Percentiles rank a stretch among this genome's conserved stretches.
phyloP scores from a whole-genome alignment of 345 rosid genomes.

The Sonneratia alba region DNA sequence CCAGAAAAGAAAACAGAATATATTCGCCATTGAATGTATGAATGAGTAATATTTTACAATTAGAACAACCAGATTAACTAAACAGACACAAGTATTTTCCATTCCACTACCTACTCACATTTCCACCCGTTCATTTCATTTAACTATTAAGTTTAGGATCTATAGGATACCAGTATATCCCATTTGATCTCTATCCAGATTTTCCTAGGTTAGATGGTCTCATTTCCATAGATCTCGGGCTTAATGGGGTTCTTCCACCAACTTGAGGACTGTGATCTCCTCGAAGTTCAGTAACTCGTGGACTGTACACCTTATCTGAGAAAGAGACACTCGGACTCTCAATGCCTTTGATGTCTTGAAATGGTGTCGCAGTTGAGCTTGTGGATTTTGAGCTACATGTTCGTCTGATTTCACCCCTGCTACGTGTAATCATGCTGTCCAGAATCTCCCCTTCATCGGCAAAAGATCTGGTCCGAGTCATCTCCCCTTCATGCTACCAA shows the following conservation, averaged over 20 bases:
- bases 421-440: slow-evolving; percentile 70
- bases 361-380: slow-evolving; percentile 33
- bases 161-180: too few relatives aligned
- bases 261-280: slow-evolving; percentile 46
- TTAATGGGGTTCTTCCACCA: slow-evolving; percentile 47
- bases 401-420: slow-evolving; percentile 78
- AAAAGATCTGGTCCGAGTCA: slow-evolving; percentile 55
- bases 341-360: slow-evolving; percentile 33
- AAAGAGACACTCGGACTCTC: slow-evolving; percentile 51
- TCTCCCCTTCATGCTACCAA: slow-evolving; percentile 42
- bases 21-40: neutral
- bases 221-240: slow-evolving; percentile 45
- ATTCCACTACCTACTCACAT: neutral
- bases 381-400: slow-evolving; percentile 47
- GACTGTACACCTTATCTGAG: slow-evolving; percentile 45
- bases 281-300: slow-evolving; percentile 45
- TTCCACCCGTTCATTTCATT: neutral
- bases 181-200: slow-evolving; percentile 26
- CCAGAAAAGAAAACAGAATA: too few relatives aligned
- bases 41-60: neutral
- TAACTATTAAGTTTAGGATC: neutral
- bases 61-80: neutral
- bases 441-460: slow-evolving; percentile 65
- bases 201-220: slow-evolving; percentile 59
- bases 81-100: neutral